phyloP scores from a whole-genome alignment of 2,329 filamentous ascomycete genomes.

The Madurella fahalii region DNA sequence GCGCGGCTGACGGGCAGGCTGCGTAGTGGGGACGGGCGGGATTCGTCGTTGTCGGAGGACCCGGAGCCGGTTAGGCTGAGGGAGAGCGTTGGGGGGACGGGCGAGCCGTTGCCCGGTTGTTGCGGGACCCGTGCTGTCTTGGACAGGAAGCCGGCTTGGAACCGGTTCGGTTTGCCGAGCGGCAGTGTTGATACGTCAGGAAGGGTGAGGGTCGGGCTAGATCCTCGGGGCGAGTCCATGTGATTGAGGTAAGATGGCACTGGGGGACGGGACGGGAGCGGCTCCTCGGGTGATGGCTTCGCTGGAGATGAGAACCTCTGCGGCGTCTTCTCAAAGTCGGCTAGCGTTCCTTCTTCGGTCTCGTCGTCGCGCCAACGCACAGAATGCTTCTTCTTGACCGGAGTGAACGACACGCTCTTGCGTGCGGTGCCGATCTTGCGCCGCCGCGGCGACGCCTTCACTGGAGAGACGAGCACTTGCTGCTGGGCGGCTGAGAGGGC shows the following conservation, averaged over 20 bases:
- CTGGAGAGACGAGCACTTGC: conserved; percentile 55
- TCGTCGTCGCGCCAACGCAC: conserved; percentile 93
- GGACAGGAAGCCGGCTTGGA: conserved; percentile 84
- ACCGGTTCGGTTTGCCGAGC: conserved; percentile 63
- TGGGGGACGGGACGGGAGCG: conserved; percentile 36
- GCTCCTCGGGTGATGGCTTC: conserved; percentile 46
- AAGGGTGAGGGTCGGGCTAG: conserved; percentile 57
- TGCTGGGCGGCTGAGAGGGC: conserved; percentile 31
- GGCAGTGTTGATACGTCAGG: conserved; percentile 39
- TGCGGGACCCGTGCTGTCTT: conserved; percentile 40
- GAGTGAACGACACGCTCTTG: conserved; percentile 78
- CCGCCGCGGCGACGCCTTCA: conserved; percentile 75
- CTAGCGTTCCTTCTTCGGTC: conserved; percentile 74
- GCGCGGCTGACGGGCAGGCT: conserved; percentile 47
- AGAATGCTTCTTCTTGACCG: conserved; percentile 69
- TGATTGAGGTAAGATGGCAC: conserved; percentile 52
- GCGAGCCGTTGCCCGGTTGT: conserved; percentile 52
- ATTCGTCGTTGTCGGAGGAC: conserved; percentile 48
- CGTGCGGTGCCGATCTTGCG: conserved; percentile 60
- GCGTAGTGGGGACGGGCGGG: conserved; percentile 44
- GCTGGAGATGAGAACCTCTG: conserved; percentile 62
- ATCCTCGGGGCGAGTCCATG: conserved; percentile 44
- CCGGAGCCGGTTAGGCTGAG: conserved; percentile 57
- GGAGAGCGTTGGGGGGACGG: conserved; percentile 56
- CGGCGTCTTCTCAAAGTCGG: conserved; percentile 89